phyloP scores from a whole-genome alignment of 495 filamentous ascomycete species.

The Neohortaea acidophila region DNA sequence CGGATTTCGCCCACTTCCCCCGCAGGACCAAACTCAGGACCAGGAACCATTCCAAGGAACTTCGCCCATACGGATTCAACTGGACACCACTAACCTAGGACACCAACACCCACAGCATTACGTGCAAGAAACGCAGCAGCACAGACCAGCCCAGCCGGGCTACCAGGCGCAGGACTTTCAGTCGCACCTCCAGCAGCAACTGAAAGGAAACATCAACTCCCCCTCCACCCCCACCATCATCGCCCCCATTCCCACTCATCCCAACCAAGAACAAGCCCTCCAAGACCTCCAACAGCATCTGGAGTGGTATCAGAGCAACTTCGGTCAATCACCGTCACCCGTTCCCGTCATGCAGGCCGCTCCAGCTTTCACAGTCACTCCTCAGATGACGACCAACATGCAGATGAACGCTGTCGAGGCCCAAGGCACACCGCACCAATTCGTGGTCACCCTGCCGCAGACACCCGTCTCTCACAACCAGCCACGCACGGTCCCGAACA shows the following conservation, averaged over 20 bases:
- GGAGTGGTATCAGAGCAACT: conserved; percentile 16
- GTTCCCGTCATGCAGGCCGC: neutral
- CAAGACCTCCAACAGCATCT: conserved; percentile 27
- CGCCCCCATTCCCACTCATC: conserved; percentile 15
- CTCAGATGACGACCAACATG: neutral
- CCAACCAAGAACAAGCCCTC: conserved; percentile 14
- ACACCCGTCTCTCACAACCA: conserved; percentile 11
- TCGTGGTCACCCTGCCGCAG: neutral
- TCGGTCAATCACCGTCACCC: conserved; percentile 2
- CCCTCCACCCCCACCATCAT: conserved; percentile 12
- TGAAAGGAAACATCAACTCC: conserved; percentile 7
- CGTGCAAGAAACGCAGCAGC: conserved; percentile 63
- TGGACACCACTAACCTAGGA: conserved; percentile 53
- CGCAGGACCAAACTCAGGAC: conserved; percentile 18
- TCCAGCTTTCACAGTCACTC: neutral
- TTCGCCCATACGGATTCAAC: conserved; percentile 33
- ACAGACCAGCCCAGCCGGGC: conserved; percentile 46
- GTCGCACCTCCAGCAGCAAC: conserved; percentile 21
- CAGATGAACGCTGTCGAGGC: neutral
- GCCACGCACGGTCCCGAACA: conserved; percentile 11
- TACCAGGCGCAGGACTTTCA: conserved; percentile 29
- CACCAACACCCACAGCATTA: conserved; percentile 41
- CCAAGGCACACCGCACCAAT: neutral
- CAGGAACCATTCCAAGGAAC: conserved; percentile 9
- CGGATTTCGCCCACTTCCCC: conserved; percentile 26